phyloP scores from a whole-genome alignment of 768 basidiomycete species.

The Chalciporus sphaerocephalus region DNA sequence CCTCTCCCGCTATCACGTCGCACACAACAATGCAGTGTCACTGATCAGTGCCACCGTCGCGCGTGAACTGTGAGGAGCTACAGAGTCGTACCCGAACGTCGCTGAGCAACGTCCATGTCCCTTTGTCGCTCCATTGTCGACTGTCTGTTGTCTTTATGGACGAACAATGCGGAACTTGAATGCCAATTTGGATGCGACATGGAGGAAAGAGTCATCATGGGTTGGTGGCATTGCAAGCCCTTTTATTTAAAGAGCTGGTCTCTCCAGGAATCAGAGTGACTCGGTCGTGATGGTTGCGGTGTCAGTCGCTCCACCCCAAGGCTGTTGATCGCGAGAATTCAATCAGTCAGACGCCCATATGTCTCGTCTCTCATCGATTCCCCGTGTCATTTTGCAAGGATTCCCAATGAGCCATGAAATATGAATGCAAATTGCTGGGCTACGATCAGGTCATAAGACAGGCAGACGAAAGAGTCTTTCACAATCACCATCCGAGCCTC shows the following conservation, averaged over 20 bases:
- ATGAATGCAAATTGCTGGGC: no score
- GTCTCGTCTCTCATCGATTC: neutral
- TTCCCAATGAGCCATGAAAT: no score
- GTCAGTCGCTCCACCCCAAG: neutral
- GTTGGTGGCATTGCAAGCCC: neutral
- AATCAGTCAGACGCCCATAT: neutral
- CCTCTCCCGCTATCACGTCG: neutral
- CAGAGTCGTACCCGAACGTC: neutral
- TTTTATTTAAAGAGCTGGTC: neutral
- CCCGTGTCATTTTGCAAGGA: neutral
- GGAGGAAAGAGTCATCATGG: neutral
- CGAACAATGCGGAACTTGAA: slow-evolving; percentile 26
- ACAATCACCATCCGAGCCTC: neutral
- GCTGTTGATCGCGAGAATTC: neutral
- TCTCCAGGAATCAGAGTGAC: neutral
- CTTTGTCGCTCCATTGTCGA: neutral
- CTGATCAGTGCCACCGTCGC: neutral
- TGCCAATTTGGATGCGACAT: neutral
- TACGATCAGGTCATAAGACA: no score
- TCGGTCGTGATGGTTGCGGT: neutral
- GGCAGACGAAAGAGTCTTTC: no score
- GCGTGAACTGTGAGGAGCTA: slow-evolving; percentile 4
- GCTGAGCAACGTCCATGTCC: slow-evolving; percentile 1
- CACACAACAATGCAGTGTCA: slow-evolving; percentile 3
- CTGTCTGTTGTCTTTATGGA: neutral